These are phyloP conservation scores for Wickerhamiella siamensis DNA, from an alignment of 805 yeast genomes.

Conservation along the genomic window DNA sequence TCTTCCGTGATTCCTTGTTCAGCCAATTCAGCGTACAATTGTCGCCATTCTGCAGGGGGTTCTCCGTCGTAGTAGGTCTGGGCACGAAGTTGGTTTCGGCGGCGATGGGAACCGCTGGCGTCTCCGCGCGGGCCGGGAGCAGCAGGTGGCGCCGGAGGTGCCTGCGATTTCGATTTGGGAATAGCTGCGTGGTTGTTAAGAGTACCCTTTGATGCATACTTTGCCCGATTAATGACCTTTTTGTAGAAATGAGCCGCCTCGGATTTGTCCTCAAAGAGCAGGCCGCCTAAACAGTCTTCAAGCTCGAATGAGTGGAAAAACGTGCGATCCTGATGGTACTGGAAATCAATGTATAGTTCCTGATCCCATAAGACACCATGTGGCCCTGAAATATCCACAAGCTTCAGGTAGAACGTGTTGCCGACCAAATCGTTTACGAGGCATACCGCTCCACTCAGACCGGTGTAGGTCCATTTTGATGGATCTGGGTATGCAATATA, in stretches of 20 bases:
- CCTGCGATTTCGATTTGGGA: constrained; percentile 46
- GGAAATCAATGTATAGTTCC: constrained; percentile 76
- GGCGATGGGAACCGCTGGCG: constrained; percentile 22
- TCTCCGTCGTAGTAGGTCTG: constrained; percentile 54
- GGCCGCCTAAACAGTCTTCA: constrained; percentile 77
- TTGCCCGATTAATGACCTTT: constrained; percentile 57
- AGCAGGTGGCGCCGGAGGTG: constrained; percentile 20
- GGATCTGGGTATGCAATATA: constrained; percentile 84
- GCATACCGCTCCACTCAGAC: constrained; percentile 73
- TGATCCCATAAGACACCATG: constrained; percentile 96
- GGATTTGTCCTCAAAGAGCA: constrained; percentile 72
- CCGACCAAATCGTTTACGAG: constrained; percentile 89
- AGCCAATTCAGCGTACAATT: constrained; percentile 56
- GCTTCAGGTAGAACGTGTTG: constrained; percentile 77
- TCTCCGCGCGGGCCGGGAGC: constrained; percentile 55
- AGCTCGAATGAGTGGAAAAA: constrained; percentile 91
- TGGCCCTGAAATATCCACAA: constrained; percentile 70
- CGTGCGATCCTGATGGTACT: constrained; percentile 84
- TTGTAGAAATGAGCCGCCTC: constrained; percentile 83
- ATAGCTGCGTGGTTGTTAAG: constrained; percentile 76
- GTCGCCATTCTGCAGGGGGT: constrained; percentile 78
- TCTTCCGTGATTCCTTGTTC: constrained; percentile 72
- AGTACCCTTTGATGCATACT: constrained; percentile 79
- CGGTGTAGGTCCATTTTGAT: constrained; percentile 73
- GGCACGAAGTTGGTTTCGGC: constrained; percentile 19